Evolutionary conservation across 768 basidiomycete genomes (phyloP).

Genomic region (Dentipellis sp.): DNA sequence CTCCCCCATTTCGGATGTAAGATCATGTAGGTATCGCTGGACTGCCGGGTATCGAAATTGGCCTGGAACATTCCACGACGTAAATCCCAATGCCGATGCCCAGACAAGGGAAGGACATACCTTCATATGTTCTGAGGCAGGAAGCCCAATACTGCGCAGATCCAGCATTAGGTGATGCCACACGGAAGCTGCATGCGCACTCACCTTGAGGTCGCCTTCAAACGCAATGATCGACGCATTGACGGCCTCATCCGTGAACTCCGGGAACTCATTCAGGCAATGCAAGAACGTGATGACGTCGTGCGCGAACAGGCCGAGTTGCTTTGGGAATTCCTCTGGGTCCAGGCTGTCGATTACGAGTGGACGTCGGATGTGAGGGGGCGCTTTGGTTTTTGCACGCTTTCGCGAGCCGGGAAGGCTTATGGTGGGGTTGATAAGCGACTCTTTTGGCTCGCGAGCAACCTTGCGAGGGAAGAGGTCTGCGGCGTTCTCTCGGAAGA

Average conservation of each 20-base stretch:
- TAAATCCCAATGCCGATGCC: not conserved
- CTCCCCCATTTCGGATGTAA: slow-evolving; percentile 66
- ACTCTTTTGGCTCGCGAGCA: slow-evolving; percentile 30
- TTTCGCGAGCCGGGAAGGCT: slow-evolving; percentile 19
- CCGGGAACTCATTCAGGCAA: slow-evolving; percentile 71
- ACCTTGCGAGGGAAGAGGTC: slow-evolving; percentile 69
- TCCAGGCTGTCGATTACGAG: slow-evolving; percentile 48
- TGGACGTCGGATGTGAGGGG: slow-evolving; percentile 42
- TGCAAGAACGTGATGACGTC: slow-evolving; percentile 61
- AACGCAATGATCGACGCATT: slow-evolving; percentile 61
- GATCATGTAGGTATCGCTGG: slow-evolving; percentile 65
- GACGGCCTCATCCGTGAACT: slow-evolving; percentile 64
- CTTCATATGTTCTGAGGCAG: slow-evolving; percentile 54
- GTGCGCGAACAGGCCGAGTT: slow-evolving; percentile 52
- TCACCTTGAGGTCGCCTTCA: slow-evolving; percentile 59
- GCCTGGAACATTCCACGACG: slow-evolving; percentile 25
- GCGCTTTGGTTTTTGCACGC: slow-evolving; percentile 24
- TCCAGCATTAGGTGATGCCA: slow-evolving; percentile 3
- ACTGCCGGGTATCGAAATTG: slow-evolving; percentile 69
- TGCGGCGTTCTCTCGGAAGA: slow-evolving; percentile 70
- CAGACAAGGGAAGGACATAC: slow-evolving; percentile 22
- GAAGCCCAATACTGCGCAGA: slow-evolving; percentile 60
- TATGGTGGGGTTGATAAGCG: slow-evolving; percentile 27
- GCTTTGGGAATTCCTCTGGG: slow-evolving; percentile 55
- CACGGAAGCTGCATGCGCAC: slow-evolving; percentile 2